Base-by-base conservation (phyloP, 1,284 basidiomycete species). In the Sporisorium sorghi region DNA sequence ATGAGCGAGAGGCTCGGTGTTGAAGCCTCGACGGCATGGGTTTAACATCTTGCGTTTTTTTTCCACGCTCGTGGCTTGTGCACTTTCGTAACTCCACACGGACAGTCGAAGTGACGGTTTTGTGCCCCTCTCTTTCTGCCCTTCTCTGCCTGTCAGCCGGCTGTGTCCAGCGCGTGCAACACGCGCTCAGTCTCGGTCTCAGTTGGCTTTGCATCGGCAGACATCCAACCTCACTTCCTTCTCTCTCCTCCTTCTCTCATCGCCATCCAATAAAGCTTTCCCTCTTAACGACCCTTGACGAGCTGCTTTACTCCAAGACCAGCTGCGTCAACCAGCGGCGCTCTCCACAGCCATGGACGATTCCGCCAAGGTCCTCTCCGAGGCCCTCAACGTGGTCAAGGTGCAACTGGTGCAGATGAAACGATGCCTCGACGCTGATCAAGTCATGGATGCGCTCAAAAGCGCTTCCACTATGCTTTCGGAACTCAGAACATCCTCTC, bases 401-500 rank as follows among this genome's bases (percentile, higher is more conserved):
- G 77, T 84, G 30, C 82, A 84, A 58, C 64, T 80, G 37, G 79
- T 81, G 33, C 83, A 84, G 68, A 79, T 84, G 76, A 81, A 83
- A 63, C 65, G 82, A 49, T 82, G 78, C 47, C 71, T 82, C 24
- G 83, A 84, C 50, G 68, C 76, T 5, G 82, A 84, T 60, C 78
- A 80, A 40, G 78, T 84, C 26, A 84, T 84, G 83, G 83, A 84
- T 57, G 83, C 82, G 15, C 77, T 84, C 58, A 84, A 84, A 55
- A 69, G 79, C 44, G 82, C 81, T 12, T 80, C 80, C 12, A 83
- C 82, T 30, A 83, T 84, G 83, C 69, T 83, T 11, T 72, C 68
- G 33, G 83, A 84, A 67, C 72, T 84, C 26, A 69, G 83, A 24
- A 78, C 83, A 15, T 83, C 82, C 9, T 69, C 76, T 1, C 68